Conservation (phyloP, 179 eudicot species). For the Heliamphora pulchella region DNA sequence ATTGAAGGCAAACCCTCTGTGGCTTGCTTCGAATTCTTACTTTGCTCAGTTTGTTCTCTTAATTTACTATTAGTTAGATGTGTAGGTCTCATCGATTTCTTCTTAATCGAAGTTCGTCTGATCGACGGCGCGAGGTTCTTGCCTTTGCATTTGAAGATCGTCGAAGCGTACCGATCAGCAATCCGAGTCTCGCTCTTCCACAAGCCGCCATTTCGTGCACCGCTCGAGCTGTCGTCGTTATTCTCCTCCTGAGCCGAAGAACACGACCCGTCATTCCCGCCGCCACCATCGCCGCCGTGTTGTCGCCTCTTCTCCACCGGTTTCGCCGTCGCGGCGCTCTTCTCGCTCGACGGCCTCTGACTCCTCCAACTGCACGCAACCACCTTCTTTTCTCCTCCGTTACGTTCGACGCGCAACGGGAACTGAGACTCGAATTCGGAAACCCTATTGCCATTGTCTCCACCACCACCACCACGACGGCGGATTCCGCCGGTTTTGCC, state of each 20-base stretch:
- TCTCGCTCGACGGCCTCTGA: conserved; percentile 65
- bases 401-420: background rate
- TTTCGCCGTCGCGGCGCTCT: conserved; percentile 36
- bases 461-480: background rate
- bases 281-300: conserved; percentile 21
- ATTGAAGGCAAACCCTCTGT: conserved; percentile 17
- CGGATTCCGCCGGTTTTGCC: background rate
- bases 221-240: conserved; percentile 55
- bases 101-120: conserved; percentile 50
- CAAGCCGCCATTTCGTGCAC: conserved; percentile 46
- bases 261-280: conserved; percentile 37
- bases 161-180: conserved; percentile 39
- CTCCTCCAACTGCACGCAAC: conserved; percentile 74
- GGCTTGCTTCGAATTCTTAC: conserved; percentile 29
- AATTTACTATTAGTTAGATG: conserved; percentile 29
- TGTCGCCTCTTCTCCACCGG: conserved; percentile 8
- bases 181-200: conserved; percentile 61
- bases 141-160: conserved; percentile 31
- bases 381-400: conserved; percentile 46
- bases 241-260: conserved; percentile 30
- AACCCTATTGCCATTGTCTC: background rate
- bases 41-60: conserved; percentile 34
- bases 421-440: background rate
- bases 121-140: conserved; percentile 28
- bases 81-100: conserved; percentile 40